Evolutionary conservation across 2,329 filamentous ascomycete species (phyloP), one percentile per base, ranked within the genome.

Genomic region (Trichophyton benhamiae): DNA sequence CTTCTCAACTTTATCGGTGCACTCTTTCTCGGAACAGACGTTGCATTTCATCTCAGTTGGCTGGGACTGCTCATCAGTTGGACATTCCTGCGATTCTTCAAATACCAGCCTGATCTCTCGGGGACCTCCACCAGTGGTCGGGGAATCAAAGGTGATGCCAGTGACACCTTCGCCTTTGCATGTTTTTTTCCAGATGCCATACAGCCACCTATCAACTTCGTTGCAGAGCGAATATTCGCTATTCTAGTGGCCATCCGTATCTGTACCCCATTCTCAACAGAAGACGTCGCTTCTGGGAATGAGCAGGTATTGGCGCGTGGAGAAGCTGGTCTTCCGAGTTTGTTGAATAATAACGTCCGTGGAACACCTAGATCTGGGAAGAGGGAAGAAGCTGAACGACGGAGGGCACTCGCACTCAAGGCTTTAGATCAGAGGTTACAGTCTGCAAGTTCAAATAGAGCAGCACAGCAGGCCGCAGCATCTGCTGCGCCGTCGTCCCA

Each of bases 51-150:
- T 71, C 83, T 96, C 63, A 84, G 89, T 59, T 79, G 88, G 73
- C 87, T 87, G 67, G 91, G 90, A 62, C 88, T 99, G 73, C 73
- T 96, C 63, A 87, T 86, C 9, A 91, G 89, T 73, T 99, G 92
- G 92, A 89, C 88, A 49, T 97, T 97, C 74, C 84, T 99, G 17
- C 89, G 94, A 67, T 99, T 97, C 80, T 96, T 89, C 80, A 95
- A 96, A 77, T 71, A 71, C 36, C 77, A 79, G 63, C 81, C 77
- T n/a, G 82, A 80, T 63, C 74, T 80, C 3, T 80, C 81, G 0
- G 79, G 79, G 0, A 77, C 79, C 1, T 77, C 78, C 3, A 83
- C 80, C 6, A 79, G 79, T 57, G 78, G 80, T 59, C 72, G 75
- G 6, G 76, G 78, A 7, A 83, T 95, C 67, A 88, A 87, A 65